These are phyloP conservation scores for Dalbergia cultrata DNA, from an alignment of 306 rosid genomes.

Conservation along the genomic window DNA sequence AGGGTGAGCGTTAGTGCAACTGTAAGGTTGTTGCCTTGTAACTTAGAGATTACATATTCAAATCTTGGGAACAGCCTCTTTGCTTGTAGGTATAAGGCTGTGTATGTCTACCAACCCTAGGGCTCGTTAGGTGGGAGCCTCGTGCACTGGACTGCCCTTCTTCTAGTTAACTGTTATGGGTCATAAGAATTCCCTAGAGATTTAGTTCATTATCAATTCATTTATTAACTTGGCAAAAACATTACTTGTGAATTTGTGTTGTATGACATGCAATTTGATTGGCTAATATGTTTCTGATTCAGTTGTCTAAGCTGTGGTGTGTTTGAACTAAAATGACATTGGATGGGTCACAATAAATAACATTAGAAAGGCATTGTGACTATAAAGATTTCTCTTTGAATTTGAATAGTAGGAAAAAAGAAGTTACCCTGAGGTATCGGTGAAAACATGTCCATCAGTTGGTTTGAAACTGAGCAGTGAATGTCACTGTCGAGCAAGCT, in stretches of 20 bases:
- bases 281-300: slow-evolving; percentile 25
- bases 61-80: too few relatives aligned
- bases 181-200: slow-evolving; percentile 9
- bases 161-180: neutral
- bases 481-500: slow-evolving; percentile 50
- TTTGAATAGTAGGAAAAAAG: slow-evolving; percentile 29
- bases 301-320: slow-evolving; percentile 7
- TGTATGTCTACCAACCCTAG: too few relatives aligned
- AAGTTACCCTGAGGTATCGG: slow-evolving; percentile 63
- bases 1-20: too few relatives aligned
- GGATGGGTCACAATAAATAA: neutral
- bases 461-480: slow-evolving; percentile 52
- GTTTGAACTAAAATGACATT: slow-evolving; percentile 28
- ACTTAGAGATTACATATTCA: too few relatives aligned
- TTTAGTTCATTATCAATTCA: slow-evolving; percentile 2
- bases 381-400: slow-evolving; percentile 13
- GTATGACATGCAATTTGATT: slow-evolving; percentile 38
- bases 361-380: slow-evolving; percentile 29
- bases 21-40: too few relatives aligned
- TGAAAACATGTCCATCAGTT: slow-evolving; percentile 47
- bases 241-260: neutral
- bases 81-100: too few relatives aligned
- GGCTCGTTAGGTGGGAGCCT: too few relatives aligned
- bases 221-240: slow-evolving; percentile 6
- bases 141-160: too few relatives aligned